Evolutionary conservation across 208 protist genomes (phyloP).

Genomic region (Trypanosoma mega): DNA sequence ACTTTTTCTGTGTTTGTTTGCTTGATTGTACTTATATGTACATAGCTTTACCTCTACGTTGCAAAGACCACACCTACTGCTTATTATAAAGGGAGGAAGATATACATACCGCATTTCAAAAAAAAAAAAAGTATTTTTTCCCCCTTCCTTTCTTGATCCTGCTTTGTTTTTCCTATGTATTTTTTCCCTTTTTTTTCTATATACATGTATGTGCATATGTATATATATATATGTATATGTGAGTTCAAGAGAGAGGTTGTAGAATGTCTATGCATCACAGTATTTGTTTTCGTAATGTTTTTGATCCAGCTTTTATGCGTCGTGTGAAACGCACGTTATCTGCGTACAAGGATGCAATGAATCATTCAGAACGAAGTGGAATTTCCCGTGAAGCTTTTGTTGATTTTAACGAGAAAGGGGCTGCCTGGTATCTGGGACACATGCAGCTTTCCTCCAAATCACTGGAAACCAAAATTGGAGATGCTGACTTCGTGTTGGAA

Average conservation of each 20-base stretch:
- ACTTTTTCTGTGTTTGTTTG: constrained; percentile 7
- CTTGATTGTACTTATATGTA: too few species aligned
- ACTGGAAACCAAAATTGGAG: constrained; percentile 69
- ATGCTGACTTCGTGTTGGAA: constrained; percentile 91
- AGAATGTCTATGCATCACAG: constrained; percentile 40
- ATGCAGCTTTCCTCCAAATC: constrained; percentile 67
- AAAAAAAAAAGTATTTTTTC: constrained; percentile 6
- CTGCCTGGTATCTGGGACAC: constrained; percentile 89
- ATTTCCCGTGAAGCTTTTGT: constrained; percentile 86
- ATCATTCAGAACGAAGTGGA: constrained; percentile 46
- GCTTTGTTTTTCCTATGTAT: constrained; percentile 9
- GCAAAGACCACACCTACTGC: not conserved
- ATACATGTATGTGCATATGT: constrained; percentile 17
- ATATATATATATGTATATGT: constrained; percentile 12
- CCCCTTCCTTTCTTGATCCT: constrained; percentile 10
- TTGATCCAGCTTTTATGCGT: constrained; percentile 87
- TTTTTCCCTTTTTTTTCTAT: constrained; percentile 1
- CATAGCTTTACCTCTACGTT: too few species aligned
- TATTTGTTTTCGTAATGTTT: constrained; percentile 56
- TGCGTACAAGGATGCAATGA: constrained; percentile 74
- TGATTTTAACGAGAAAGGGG: constrained; percentile 82
- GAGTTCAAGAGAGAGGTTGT: not conserved
- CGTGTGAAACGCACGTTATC: constrained; percentile 81
- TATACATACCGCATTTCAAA: not conserved
- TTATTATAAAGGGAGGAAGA: constrained; percentile 4